Evolutionary conservation across 495 filamentous ascomycete genomes (phyloP).

Genomic region (Tuber magnatum): DNA sequence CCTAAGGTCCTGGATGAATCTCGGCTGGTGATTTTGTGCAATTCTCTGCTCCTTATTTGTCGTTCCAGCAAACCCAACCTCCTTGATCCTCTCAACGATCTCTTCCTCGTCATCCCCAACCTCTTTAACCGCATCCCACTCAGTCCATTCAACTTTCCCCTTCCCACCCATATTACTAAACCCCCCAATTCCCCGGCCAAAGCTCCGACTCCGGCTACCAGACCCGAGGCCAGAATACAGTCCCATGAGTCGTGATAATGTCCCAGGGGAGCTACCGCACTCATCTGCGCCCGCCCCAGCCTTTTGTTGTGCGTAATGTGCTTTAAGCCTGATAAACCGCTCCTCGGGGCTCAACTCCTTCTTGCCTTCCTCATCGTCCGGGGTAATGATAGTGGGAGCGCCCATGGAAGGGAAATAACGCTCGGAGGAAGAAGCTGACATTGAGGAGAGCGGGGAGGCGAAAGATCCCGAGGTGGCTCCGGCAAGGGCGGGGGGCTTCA

Average conservation of each 20-base stretch:
- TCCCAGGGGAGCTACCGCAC: slow-evolving; percentile 58
- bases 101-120: slow-evolving; percentile 27
- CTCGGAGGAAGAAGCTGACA: slow-evolving; percentile 12
- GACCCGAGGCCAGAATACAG: slow-evolving; percentile 61
- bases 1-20: slow-evolving; percentile 48
- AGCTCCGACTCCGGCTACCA: slow-evolving; percentile 20
- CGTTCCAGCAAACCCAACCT: slow-evolving; percentile 32
- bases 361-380: slow-evolving; percentile 28
- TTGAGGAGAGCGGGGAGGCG: slow-evolving; percentile 16
- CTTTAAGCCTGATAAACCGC: slow-evolving; percentile 50
- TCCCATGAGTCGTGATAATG: slow-evolving; percentile 81
- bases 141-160: slow-evolving; percentile 33
- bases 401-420: slow-evolving; percentile 27
- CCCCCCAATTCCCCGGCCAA: slow-evolving; percentile 15
- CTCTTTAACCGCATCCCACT: slow-evolving; percentile 20
- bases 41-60: slow-evolving; percentile 28
- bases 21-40: slow-evolving; percentile 27
- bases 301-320: slow-evolving; percentile 58
- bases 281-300: slow-evolving; percentile 32
- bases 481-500: slow-evolving; percentile 43
- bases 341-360: slow-evolving; percentile 47
- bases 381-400: slow-evolving; percentile 20
- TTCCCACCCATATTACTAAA: slow-evolving; percentile 16
- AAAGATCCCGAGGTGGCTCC: slow-evolving; percentile 40
- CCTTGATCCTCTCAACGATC: slow-evolving; percentile 31